Conservation (phyloP, 108 stramenopile genomes). For the Skeletonema menzelii region DNA sequence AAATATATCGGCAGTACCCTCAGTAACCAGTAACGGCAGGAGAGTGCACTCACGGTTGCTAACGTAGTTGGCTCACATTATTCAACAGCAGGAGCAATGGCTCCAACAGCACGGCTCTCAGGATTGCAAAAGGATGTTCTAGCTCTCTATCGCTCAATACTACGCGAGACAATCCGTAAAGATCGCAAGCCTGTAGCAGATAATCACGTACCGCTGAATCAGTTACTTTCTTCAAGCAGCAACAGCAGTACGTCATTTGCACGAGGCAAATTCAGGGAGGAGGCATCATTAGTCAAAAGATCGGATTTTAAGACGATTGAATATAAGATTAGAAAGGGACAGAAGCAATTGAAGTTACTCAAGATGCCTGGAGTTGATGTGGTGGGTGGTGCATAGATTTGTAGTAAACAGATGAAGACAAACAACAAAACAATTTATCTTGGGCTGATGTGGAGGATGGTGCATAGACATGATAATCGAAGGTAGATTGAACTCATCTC, state of each 20-base stretch:
- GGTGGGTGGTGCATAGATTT: conserved; percentile 42
- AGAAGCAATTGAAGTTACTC: conserved; percentile 77
- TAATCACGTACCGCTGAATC: not conserved
- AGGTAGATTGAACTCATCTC: not conserved
- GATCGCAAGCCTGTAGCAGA: conserved; percentile 41
- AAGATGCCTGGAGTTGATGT: conserved; percentile 83
- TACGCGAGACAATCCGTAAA: conserved; percentile 74
- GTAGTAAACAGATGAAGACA: not conserved
- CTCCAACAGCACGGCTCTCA: conserved; percentile 43
- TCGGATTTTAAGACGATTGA: conserved; percentile 83
- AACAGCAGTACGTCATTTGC: conserved; percentile 54
- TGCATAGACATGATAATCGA: not conserved
- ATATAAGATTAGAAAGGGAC: conserved; percentile 76
- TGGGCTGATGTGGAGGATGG: not conserved
- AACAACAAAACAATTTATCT: not conserved
- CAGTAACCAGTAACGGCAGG: too few species aligned
- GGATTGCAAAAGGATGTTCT: conserved; percentile 85
- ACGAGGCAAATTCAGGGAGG: conserved; percentile 64
- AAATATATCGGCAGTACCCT: too few species aligned
- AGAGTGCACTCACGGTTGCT: too few species aligned
- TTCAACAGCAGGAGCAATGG: not conserved
- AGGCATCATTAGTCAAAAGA: conserved; percentile 48
- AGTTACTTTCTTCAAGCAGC: not conserved
- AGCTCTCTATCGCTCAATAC: conserved; percentile 63
- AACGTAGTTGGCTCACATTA: not conserved